Evolutionary conservation across 2,329 filamentous ascomycete genomes (phyloP).

Genomic region (Cercospora canescens): DNA sequence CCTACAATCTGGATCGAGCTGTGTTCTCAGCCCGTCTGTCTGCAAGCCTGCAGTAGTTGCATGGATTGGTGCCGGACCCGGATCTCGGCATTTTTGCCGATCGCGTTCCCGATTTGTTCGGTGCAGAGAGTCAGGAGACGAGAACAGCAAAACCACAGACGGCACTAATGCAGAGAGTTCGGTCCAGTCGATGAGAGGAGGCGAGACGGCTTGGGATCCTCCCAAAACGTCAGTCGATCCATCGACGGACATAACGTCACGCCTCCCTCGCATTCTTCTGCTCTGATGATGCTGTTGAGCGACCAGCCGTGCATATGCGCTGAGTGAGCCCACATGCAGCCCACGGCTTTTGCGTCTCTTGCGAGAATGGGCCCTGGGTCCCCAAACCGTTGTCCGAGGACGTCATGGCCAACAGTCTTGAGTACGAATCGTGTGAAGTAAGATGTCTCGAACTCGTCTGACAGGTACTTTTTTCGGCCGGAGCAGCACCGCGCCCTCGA

Average conservation of each 20-base stretch:
- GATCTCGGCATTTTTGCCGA: not conserved
- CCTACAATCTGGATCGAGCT: not conserved
- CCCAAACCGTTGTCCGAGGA: not conserved
- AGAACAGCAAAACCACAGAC: not conserved
- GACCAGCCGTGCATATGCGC: slow-evolving; percentile 1
- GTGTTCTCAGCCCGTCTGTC: not conserved
- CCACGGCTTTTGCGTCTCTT: not conserved
- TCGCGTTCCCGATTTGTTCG: not conserved
- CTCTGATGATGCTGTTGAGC: not conserved
- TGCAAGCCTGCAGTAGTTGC: not conserved
- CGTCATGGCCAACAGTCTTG: not conserved
- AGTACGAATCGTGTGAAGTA: not conserved
- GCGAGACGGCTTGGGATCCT: not conserved
- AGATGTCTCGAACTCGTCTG: not conserved
- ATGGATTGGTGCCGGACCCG: not conserved
- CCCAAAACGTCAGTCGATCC: not conserved
- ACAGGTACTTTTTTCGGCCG: not conserved
- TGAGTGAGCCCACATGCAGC: not conserved
- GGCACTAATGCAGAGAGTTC: not conserved
- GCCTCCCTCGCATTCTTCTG: not conserved
- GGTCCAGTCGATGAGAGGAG: not conserved
- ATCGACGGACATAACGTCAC: not conserved
- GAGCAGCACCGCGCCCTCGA: not conserved
- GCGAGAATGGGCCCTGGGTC: not conserved
- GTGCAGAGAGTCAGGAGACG: not conserved